Base-by-base conservation (phyloP, 106 monocot genomes). In the Alisma plantagoaquatica region DNA sequence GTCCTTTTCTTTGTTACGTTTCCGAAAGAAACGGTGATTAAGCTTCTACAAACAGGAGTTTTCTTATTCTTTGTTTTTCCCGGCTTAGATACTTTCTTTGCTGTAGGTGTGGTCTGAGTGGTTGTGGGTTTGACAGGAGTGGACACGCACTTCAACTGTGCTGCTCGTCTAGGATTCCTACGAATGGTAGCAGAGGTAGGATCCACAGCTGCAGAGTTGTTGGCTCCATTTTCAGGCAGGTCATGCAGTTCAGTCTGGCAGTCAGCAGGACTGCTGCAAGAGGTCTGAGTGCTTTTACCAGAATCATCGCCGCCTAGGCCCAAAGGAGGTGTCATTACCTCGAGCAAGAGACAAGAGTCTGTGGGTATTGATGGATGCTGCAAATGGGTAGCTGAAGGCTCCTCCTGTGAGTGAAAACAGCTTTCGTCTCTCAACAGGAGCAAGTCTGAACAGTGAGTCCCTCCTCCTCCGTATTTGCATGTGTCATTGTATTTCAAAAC, bases 161-260 rank as follows among this genome's bases (percentile, higher is more conserved):
- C 83, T 45, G 57, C 70, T 23, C 83, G 73, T 59, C 68, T 80
- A 33, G 83, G 83, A 54, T 90, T 90, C 12, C 58, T 54, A 11
- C 89, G 83, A 33, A 73, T 83, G n/a, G 63, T 62, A 23, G 62
- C 46, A 49, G 51, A 35, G 29, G 60, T 23, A 2, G 70, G 4
- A 41, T 46, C 29, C 30, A n/a, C n/a, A n/a, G n/a, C n/a, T n/a
- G n/a, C n/a, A n/a, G n/a, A n/a, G n/a, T n/a, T n/a, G n/a, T n/a
- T n/a, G n/a, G n/a, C n/a, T n/a, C n/a, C n/a, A n/a, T n/a, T n/a
- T n/a, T n/a, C n/a, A n/a, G n/a, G n/a, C n/a, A n/a, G n/a, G n/a
- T n/a, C n/a, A n/a, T n/a, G n/a, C n/a, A n/a, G n/a, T n/a, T n/a
- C n/a, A n/a, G n/a, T n/a, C n/a, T n/a, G n/a, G n/a, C n/a, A n/a